Percentiles rank a stretch among this genome's conserved stretches.
phyloP scores from a whole-genome alignment of 2,329 filamentous ascomycete species.

The Diaporthe destruens region DNA sequence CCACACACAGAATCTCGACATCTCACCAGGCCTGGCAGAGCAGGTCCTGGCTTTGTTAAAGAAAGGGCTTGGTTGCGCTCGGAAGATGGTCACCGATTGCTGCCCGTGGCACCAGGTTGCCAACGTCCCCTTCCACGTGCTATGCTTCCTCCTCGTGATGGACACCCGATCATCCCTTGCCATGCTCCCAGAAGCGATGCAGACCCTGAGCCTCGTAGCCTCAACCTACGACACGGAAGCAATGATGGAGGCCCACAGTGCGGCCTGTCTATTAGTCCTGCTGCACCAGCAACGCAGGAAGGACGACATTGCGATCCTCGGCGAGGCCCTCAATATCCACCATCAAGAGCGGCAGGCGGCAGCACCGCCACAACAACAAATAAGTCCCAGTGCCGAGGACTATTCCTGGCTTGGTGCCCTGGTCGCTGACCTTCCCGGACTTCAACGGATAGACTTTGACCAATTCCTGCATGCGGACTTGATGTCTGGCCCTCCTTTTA shows the following conservation, averaged over 20 bases:
- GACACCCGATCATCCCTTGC: constrained; percentile 63
- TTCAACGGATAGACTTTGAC: constrained; percentile 59
- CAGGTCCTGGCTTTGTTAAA: constrained; percentile 60
- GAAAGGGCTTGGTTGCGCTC: constrained; percentile 60
- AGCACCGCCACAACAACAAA: neutral
- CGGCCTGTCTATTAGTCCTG: constrained; percentile 65
- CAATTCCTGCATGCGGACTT: constrained; percentile 47
- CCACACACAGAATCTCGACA: constrained; percentile 61
- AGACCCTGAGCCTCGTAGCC: constrained; percentile 56
- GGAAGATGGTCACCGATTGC: constrained; percentile 57
- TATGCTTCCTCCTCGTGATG: constrained; percentile 68
- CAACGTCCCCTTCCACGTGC: constrained; percentile 70
- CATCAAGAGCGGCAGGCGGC: constrained; percentile 46
- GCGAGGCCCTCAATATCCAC: constrained; percentile 54
- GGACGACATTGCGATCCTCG: constrained; percentile 54
- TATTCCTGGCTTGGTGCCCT: constrained; percentile 58
- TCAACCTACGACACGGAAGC: constrained; percentile 59
- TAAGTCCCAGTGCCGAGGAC: constrained; percentile 48
- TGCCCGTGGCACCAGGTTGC: constrained; percentile 71
- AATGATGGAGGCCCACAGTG: constrained; percentile 66
- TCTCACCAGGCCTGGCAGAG: constrained; percentile 58
- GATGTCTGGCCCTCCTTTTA: constrained; percentile 29
- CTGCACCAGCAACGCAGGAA: constrained; percentile 65
- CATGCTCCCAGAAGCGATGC: constrained; percentile 64
- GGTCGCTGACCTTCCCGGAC: constrained; percentile 57